Evolutionary conservation across 495 filamentous ascomycete genomes (phyloP), one percentile per base, ranked within the genome.

Genomic region (Antarctomyces pellizariae): DNA sequence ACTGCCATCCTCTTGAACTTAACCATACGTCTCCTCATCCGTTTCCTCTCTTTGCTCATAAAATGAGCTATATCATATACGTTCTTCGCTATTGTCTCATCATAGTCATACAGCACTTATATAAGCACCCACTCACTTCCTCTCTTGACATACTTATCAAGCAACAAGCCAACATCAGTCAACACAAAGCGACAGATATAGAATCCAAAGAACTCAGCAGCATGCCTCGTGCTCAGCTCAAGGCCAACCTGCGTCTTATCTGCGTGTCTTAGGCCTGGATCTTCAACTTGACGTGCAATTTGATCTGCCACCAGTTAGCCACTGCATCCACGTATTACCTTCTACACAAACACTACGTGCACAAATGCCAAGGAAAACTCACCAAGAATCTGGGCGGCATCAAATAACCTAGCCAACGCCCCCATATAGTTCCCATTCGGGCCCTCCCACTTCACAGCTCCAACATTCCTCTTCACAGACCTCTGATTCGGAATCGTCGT

Each of bases 111-210:
- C n/a, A n/a, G 13, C 15, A 9, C 28, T 44, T 42, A 51, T 8
- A 38, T 59, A 35, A 92, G 54, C 24, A 89, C 86, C 84, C 83
- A 95, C 52, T 97, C 84, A 37, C 68, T 89, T 18, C 84, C 79
- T 33, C 84, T 64, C 57, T 95, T 95, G 44, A 97, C 69, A 42
- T 84, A 95, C 48, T 95, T 97, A 48, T 97, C 86, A 42, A 95
- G 57, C 54, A 97, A 62, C 45, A 91, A 42, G 21, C 67, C 59
- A 33, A 97, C 53, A 48, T 97, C 86, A 5, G 72, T 57, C 24
- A 95, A 48, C 16, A 79, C 80, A 44, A 95, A 97, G 9, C 89
- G 76, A 47, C 84, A 93, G 10, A 97, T 59, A 44, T 80, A 95
- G 49, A 97, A 92, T 16, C 71, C 83, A 46, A 97, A 97, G 52